A percentile compares a stretch with the other conserved stretches of the same genome.
Conservation (phyloP, 805 yeast species). For the Starmera dryadoides region DNA sequence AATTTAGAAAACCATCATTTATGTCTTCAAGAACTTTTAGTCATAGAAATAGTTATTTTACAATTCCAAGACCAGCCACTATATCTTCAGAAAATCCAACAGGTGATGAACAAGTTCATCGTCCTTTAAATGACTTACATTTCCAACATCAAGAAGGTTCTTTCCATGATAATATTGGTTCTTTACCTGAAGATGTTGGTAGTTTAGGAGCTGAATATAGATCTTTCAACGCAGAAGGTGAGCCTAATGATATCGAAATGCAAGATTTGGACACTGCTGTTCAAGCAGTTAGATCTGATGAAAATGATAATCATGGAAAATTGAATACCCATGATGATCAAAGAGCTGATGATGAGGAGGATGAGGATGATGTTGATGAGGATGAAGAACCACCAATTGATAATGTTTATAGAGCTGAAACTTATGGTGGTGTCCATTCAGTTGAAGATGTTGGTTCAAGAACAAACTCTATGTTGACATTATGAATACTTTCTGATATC, state of each 20-base stretch:
- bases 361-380: not conserved
- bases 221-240: not conserved
- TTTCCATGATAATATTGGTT: not conserved
- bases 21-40: slow-evolving; percentile 2
- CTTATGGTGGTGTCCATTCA: not conserved
- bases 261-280: not conserved
- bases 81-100: not conserved
- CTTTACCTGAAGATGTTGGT: not conserved
- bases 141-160: not conserved
- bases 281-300: too few species aligned
- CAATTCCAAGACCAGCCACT: not conserved
- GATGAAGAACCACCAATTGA: slow-evolving; percentile 1
- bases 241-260: not conserved
- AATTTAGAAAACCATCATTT: slow-evolving; percentile 17
- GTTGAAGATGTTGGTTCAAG: not conserved
- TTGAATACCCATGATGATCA: not conserved
- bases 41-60: not conserved
- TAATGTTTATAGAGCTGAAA: not conserved
- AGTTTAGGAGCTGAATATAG: not conserved
- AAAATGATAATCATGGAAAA: not conserved
- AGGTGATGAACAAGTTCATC: not conserved
- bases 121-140: not conserved
- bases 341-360: not conserved
- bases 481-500: too few species aligned
- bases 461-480: not conserved